A percentile compares a stretch with the other conserved stretches of the same genome.
These are phyloP conservation scores for Yamadazyma scolyti DNA, from an alignment of 805 yeast species.

Conservation along the genomic window DNA sequence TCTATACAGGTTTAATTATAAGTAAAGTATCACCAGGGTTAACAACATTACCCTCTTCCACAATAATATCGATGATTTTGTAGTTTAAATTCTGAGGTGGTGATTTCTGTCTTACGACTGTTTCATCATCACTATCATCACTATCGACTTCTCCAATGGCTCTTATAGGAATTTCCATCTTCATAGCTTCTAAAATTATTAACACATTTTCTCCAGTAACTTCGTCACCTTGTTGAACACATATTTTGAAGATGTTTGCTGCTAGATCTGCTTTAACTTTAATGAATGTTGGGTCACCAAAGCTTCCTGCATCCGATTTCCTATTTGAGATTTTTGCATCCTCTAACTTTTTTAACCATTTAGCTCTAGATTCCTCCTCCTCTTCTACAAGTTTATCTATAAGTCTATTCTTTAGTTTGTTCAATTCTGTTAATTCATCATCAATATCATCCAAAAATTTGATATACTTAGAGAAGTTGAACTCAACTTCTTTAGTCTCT, in stretches of 20 bases:
- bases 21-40: slow-evolving; percentile 20
- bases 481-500: slow-evolving; percentile 21
- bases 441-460: slow-evolving; percentile 22
- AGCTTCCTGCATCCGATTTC: slow-evolving; percentile 7
- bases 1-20: slow-evolving; percentile 6
- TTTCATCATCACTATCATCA: slow-evolving; percentile 14
- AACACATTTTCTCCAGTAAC: slow-evolving; percentile 16
- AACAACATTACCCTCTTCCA: slow-evolving; percentile 30
- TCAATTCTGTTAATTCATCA: slow-evolving; percentile 18
- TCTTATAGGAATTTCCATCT: slow-evolving; percentile 30
- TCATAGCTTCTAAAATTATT: slow-evolving; percentile 30
- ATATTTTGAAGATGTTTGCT: slow-evolving; percentile 28
- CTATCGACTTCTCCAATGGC: slow-evolving; percentile 12
- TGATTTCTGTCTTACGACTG: neutral
- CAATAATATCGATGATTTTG: slow-evolving; percentile 19
- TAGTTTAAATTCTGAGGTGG: slow-evolving; percentile 6
- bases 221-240: slow-evolving; percentile 17
- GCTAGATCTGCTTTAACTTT: slow-evolving; percentile 25
- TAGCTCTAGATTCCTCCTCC: slow-evolving; percentile 14
- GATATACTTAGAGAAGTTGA: slow-evolving; percentile 28
- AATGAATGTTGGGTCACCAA: slow-evolving; percentile 18
- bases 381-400: slow-evolving; percentile 12
- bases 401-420: slow-evolving; percentile 7
- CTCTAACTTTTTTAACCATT: slow-evolving; percentile 20
- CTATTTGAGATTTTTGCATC: slow-evolving; percentile 17